Conservation (phyloP, 2,329 filamentous ascomycete genomes). For the Diaporthe citrichinensis region DNA sequence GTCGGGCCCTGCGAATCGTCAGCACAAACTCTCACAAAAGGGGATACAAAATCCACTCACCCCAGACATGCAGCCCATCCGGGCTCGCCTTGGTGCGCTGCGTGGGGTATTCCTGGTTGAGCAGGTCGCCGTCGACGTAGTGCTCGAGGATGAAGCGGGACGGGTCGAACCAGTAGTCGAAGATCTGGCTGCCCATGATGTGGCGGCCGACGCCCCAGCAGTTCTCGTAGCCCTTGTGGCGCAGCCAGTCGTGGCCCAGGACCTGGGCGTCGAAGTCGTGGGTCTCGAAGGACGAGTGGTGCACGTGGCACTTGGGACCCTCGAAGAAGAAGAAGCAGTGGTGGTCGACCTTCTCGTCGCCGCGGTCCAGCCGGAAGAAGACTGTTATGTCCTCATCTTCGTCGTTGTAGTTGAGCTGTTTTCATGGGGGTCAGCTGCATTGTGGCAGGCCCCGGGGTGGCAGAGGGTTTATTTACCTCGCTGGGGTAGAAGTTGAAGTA, state of each 20-base stretch:
- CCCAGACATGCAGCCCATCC: constrained; percentile 62
- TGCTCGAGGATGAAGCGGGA: constrained; percentile 76
- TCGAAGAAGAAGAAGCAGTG: constrained; percentile 67
- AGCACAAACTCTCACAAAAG: background rate
- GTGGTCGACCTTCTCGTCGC: constrained; percentile 62
- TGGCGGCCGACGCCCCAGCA: constrained; percentile 82
- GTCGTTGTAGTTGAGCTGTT: constrained; percentile 55
- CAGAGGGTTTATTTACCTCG: constrained; percentile 53
- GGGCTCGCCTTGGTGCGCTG: constrained; percentile 57
- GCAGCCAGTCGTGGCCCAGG: constrained; percentile 78
- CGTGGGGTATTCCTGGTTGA: constrained; percentile 67
- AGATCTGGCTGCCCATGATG: constrained; percentile 79
- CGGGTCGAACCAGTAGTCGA: constrained; percentile 80
- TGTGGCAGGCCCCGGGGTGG: background rate
- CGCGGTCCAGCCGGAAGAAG: constrained; percentile 62
- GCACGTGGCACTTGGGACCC: constrained; percentile 66
- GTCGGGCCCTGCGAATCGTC: constrained; percentile 46
- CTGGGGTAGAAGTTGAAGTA: constrained; percentile 67
- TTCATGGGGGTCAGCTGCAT: background rate
- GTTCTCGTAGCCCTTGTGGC: constrained; percentile 71
- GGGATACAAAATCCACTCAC: constrained; percentile 45
- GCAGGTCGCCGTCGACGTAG: constrained; percentile 78
- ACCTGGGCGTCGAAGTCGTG: constrained; percentile 80
- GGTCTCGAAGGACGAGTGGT: constrained; percentile 79
- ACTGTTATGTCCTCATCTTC: constrained; percentile 55